phyloP scores from a whole-genome alignment of 1,284 basidiomycete genomes.

The Amylostereum areolatum region DNA sequence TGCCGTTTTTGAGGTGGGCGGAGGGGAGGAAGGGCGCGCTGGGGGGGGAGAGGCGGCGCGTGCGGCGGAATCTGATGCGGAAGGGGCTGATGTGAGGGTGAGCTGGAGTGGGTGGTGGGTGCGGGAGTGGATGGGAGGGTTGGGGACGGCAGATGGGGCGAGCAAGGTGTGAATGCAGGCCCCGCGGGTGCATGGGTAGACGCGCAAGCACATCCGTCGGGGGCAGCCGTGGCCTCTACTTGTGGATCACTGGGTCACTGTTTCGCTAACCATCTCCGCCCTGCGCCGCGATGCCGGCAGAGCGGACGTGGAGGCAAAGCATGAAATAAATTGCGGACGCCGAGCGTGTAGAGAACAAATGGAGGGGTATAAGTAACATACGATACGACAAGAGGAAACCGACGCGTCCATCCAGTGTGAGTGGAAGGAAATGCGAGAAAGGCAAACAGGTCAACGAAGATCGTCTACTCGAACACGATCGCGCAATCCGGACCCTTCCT shows the following conservation, averaged over 20 bases:
- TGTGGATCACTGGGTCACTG: too few relatives aligned
- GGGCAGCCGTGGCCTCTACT: too few relatives aligned
- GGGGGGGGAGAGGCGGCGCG: conserved; percentile 66
- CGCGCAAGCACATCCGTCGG: too few relatives aligned
- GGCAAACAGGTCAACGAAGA: too few relatives aligned
- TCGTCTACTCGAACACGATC: conserved; percentile 21
- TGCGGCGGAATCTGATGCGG: conserved; percentile 87
- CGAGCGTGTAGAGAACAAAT: too few relatives aligned
- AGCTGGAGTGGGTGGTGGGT: not conserved
- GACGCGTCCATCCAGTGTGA: not conserved
- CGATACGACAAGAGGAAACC: not conserved
- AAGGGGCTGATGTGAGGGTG: conserved; percentile 55
- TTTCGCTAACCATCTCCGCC: too few relatives aligned
- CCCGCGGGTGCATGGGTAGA: too few relatives aligned
- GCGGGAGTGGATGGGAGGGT: not conserved
- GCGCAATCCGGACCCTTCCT: conserved; percentile 21
- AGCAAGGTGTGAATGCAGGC: not conserved
- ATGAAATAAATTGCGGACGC: too few relatives aligned
- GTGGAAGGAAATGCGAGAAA: not conserved
- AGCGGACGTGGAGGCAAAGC: too few relatives aligned
- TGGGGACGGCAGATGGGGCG: not conserved
- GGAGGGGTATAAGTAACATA: too few relatives aligned
- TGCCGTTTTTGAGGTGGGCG: conserved; percentile 83
- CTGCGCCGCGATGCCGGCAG: too few relatives aligned
- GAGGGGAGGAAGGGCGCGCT: conserved; percentile 45